Evolutionary conservation across 2,329 filamentous ascomycete genomes (phyloP), one percentile per base, ranked within the genome.

Genomic region (Acephala macrosclerotiorum): DNA sequence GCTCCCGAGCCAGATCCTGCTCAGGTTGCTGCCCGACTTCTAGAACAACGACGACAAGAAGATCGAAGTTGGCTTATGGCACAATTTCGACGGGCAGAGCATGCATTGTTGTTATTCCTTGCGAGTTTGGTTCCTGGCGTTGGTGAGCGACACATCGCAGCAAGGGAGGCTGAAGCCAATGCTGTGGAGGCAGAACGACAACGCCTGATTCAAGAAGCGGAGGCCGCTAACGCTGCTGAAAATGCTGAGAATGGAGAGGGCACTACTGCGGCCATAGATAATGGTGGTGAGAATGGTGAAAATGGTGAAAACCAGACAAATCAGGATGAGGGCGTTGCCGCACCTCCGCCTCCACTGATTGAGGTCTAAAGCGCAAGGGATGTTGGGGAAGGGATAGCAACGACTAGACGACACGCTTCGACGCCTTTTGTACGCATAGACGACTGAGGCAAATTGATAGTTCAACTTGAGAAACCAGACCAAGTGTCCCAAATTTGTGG

Each of bases 61-160:
- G 84, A 87, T 68, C 79, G 78, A 9, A 80, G 80, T 56, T 84
- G 85, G 83, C 70, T 87, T 5, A 73, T 82, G 66, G 76, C 82
- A 59, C 83, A 85, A 63, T 76, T 85, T 5, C 80, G 87, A 64
- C 79, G 86, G 12, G 72, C 87, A 7, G 87, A 91, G 76, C 83
- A 88, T 68, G 85, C 87, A 20, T 81, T 85, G 0, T 81, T 90
- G 18, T 79, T 91, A 26, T 90, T 91, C 72, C 78, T 91, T 25
- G 88, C 88, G 22, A 91, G 88, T 73, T 83, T 91, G 66, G 86
- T 88, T 1, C 88, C 88, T 0, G 88, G 88, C 11, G 83, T 91
- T 26, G 87, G 87, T 0, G 88, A 91, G 76, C 80, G 87, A 58
- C 88, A 91, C 67, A 89, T 91, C 61, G 74, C 75, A 35, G 75